Base-by-base conservation (phyloP, 495 filamentous ascomycete genomes). In the Filosporella fistucella region DNA sequence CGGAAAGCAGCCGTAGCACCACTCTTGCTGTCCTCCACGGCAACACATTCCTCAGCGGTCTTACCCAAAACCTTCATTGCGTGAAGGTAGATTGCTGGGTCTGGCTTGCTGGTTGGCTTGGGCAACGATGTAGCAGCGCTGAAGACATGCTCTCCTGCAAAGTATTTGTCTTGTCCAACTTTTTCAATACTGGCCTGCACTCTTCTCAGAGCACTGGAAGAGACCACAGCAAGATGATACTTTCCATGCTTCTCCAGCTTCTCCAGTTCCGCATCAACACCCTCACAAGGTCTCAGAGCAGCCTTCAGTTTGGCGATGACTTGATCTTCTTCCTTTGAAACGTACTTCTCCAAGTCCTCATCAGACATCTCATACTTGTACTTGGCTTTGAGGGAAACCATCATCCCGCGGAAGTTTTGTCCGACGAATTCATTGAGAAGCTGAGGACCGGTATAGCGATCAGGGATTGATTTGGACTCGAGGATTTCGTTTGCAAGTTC, bases 341-440 rank as follows among this genome's bases (percentile, higher is more conserved):
- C 91, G 64, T 89, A 95, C 13, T 56, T 62, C 60, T 93, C 82
- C 17, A 91, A 65, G 60, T 95, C 86, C 2, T 76, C 81, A 18
- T 71, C 61, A 3, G 64, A 55, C 67, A 95, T 72, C 28, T 74
- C 67, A 67, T 95, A 90, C 55, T 72, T 68, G 73, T 83, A 85
- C 66, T 88, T 90, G 63, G 78, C 69, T 67, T 88, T 82, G 45
- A 95, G 77, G 49, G 77, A 80, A 34, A 72, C 51, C 67, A 88
- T 76, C 89, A 95, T 95, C 63, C 89, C 88, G 55, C 90, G 89
- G 78, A 96, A 96, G 76, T 95, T 95, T 64, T 91, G 86, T 57
- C 91, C 91, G 63, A 95, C 91, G 60, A 95, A 96, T 68, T 95
- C 88, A 51, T 74, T 66, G 67, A 95, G 83, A 33, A 96, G 85